Conservation (phyloP, 177 flowering plant genomes). For the Tripterygium wilfordii region DNA sequence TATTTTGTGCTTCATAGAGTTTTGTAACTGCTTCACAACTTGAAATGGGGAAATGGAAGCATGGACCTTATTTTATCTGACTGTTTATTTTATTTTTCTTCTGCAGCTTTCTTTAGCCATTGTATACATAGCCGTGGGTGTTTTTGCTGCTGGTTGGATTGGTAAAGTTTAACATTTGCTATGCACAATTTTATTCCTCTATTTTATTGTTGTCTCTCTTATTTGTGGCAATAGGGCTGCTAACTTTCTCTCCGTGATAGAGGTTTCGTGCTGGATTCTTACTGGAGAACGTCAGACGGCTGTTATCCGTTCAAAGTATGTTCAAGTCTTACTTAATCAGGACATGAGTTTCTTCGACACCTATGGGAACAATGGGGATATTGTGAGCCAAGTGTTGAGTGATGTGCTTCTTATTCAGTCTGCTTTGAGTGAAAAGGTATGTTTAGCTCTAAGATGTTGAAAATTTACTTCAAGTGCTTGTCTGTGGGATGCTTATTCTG, state of each 20-base stretch:
- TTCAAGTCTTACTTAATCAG: constrained; percentile 87
- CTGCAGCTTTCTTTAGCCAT: constrained; percentile 75
- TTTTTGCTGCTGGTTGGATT: constrained; percentile 95
- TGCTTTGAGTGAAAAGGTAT: constrained; percentile 97
- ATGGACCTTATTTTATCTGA: too few species aligned
- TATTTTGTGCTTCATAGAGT: too few species aligned
- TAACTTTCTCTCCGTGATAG: constrained; percentile 42
- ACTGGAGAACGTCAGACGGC: constrained; percentile 99
- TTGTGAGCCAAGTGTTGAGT: constrained; percentile 96
- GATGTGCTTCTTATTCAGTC: constrained; percentile 96
- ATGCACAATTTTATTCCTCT: background rate
- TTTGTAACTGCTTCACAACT: too few species aligned
- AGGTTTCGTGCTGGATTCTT: constrained; percentile 98
- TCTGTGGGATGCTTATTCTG: constrained; percentile 9
- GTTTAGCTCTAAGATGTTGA: constrained; percentile 7
- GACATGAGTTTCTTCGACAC: constrained; percentile 99
- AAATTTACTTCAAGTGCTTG: too few species aligned
- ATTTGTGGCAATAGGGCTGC: constrained; percentile 2
- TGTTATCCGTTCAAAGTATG: constrained; percentile 92
- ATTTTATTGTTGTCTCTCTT: background rate
- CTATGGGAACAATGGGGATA: constrained; percentile 94
- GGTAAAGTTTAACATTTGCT: constrained; percentile 39
- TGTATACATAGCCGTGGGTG: constrained; percentile 79
- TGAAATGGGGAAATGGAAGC: too few species aligned
- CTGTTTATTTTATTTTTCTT: constrained; percentile 20